A percentile compares a stretch with the other conserved stretches of the same genome.
Evolutionary conservation across 1,284 basidiomycete genomes (phyloP).

Genomic region (Ceratobasidium papillatum): DNA sequence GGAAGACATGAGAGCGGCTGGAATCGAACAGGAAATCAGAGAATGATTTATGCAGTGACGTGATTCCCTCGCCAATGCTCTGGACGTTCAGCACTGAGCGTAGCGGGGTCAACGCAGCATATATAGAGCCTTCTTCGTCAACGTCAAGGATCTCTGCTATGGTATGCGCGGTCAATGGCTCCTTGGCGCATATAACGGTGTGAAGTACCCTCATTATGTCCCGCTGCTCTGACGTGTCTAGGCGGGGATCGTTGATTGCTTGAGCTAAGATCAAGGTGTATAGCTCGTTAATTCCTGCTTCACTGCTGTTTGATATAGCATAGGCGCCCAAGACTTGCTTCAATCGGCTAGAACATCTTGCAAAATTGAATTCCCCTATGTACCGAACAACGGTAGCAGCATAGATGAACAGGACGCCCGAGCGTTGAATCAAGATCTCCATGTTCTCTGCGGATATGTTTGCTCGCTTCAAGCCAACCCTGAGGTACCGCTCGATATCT

Average conservation of each 20-base stretch:
- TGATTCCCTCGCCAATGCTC: neutral
- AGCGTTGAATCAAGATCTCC: neutral
- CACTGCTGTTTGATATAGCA: neutral
- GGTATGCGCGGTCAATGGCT: neutral
- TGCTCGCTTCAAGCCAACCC: neutral
- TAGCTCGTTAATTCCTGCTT: neutral
- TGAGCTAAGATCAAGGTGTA: constrained; percentile 1
- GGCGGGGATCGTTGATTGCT: neutral
- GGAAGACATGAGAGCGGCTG: neutral
- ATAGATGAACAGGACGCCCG: constrained; percentile 24
- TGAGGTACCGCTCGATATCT: constrained; percentile 39
- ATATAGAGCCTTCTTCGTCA: neutral
- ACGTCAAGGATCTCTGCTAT: neutral
- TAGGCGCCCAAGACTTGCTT: neutral
- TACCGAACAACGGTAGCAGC: constrained; percentile 25
- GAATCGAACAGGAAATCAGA: constrained; percentile 11
- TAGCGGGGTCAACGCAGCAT: neutral
- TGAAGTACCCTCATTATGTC: neutral
- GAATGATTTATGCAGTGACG: constrained; percentile 20
- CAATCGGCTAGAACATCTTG: neutral
- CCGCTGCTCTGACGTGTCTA: neutral
- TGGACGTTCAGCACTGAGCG: neutral
- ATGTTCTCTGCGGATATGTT: neutral
- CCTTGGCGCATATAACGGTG: constrained; percentile 17
- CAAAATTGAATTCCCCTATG: neutral